A percentile compares a stretch with the other conserved stretches of the same genome.
Conservation (phyloP, 1,284 basidiomycete species). For the Gomphus bonarii region DNA sequence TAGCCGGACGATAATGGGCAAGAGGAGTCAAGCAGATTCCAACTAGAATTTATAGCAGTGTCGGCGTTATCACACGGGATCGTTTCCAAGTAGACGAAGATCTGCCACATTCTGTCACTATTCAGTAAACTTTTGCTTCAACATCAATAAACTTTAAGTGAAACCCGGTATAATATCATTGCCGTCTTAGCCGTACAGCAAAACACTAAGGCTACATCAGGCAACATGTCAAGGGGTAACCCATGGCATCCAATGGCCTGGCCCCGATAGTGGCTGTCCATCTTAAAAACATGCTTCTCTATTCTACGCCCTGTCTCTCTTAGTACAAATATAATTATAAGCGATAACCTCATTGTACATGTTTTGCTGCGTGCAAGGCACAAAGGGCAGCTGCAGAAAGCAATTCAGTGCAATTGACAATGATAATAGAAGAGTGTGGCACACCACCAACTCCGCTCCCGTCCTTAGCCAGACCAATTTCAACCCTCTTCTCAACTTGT, state of each 20-base stretch:
- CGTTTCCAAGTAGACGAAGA: background rate
- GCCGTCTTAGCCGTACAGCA: background rate
- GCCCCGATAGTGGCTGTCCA: background rate
- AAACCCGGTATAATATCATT: background rate
- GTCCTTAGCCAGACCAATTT: constrained; percentile 91
- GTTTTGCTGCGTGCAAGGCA: constrained; percentile 58
- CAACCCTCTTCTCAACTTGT: constrained; percentile 67
- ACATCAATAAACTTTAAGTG: background rate
- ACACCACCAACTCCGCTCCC: constrained; percentile 93
- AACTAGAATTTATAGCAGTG: background rate
- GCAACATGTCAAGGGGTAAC: background rate
- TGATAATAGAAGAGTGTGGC: constrained; percentile 19
- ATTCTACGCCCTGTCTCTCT: background rate
- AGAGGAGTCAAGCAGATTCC: no score
- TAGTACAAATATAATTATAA: background rate
- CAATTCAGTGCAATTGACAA: background rate
- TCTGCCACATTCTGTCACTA: background rate
- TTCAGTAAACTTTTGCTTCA: background rate
- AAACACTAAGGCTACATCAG: no score
- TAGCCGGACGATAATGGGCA: no score
- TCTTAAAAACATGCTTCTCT: background rate
- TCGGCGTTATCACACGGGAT: background rate
- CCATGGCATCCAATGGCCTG: background rate
- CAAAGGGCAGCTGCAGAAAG: constrained; percentile 55
- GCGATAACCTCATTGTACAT: constrained; percentile 1